Evolutionary conservation across 2,329 filamentous ascomycete genomes (phyloP).

Genomic region (Aureobasidium sp.): DNA sequence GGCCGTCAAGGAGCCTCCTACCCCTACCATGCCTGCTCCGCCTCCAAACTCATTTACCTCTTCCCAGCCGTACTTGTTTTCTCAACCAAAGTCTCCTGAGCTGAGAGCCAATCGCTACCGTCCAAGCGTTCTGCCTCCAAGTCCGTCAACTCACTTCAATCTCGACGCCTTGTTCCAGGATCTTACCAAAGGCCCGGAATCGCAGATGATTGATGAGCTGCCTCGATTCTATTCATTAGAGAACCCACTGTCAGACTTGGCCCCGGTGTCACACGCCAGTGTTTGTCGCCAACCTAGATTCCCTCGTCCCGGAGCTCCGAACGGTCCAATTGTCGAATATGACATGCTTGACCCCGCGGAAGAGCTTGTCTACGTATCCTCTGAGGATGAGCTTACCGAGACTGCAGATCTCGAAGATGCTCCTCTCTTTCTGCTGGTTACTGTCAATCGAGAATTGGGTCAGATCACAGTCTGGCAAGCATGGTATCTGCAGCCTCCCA

Average conservation of each 20-base stretch:
- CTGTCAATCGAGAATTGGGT: conserved; percentile 65
- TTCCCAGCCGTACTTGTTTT: conserved; percentile 46
- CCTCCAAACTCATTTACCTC: conserved; percentile 79
- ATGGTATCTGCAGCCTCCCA: conserved; percentile 63
- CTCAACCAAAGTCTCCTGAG: conserved; percentile 19
- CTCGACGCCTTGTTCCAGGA: conserved; percentile 23
- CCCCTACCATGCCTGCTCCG: conserved; percentile 41
- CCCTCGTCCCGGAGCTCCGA: conserved; percentile 7
- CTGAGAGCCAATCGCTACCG: background rate
- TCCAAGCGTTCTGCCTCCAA: conserved; percentile 4
- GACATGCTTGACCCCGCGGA: conserved; percentile 66
- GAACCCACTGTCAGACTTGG: conserved; percentile 77
- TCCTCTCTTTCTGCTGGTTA: conserved; percentile 64
- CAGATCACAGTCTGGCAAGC: conserved; percentile 80
- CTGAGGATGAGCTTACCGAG: conserved; percentile 45
- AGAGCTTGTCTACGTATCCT: conserved; percentile 74
- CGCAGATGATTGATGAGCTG: conserved; percentile 42
- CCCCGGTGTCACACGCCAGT: conserved; percentile 58
- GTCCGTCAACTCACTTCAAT: conserved; percentile 5
- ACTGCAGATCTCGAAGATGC: conserved; percentile 37
- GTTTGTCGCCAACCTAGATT: conserved; percentile 12
- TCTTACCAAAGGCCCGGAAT: conserved; percentile 14
- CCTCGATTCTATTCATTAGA: conserved; percentile 74
- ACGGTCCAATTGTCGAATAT: conserved; percentile 35
- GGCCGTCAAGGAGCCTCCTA: conserved; percentile 35